Evolutionary conservation across 805 yeast species (phyloP).

Genomic region (Kuraishia ogatae): DNA sequence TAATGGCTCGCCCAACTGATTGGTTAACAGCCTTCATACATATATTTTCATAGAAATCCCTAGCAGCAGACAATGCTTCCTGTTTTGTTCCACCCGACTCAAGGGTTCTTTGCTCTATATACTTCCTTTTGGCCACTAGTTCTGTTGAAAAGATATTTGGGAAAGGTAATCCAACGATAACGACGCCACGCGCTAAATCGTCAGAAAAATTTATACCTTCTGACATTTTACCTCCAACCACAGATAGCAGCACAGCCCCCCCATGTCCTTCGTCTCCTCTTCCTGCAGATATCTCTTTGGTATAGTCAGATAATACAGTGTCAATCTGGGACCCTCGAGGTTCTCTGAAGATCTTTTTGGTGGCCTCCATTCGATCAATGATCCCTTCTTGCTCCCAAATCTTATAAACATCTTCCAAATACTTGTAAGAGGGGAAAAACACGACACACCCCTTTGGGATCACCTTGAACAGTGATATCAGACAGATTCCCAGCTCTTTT

Average conservation of each 20-base stretch:
- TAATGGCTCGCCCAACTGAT: slow-evolving; percentile 84
- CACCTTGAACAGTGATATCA: slow-evolving; percentile 30
- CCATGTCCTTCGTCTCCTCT: slow-evolving; percentile 39
- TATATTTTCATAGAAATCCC: slow-evolving; percentile 65
- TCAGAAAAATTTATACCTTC: slow-evolving; percentile 93
- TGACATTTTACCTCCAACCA: slow-evolving; percentile 87
- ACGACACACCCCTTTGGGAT: slow-evolving; percentile 74
- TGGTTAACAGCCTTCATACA: slow-evolving; percentile 92
- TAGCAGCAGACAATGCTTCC: slow-evolving; percentile 39
- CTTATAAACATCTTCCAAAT: slow-evolving; percentile 40
- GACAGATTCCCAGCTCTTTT: slow-evolving; percentile 36
- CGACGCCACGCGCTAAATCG: slow-evolving; percentile 76
- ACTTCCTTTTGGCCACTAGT: slow-evolving; percentile 59
- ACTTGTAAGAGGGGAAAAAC: slow-evolving; percentile 81
- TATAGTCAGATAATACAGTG: slow-evolving; percentile 15
- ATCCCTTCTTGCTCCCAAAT: slow-evolving; percentile 40
- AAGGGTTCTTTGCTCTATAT: slow-evolving; percentile 45
- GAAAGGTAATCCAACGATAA: slow-evolving; percentile 83
- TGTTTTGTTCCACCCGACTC: slow-evolving; percentile 35
- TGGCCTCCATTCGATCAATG: slow-evolving; percentile 23
- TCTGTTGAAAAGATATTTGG: slow-evolving; percentile 84
- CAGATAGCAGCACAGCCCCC: slow-evolving; percentile 75
- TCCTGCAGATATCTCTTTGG: slow-evolving; percentile 36
- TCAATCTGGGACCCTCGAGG: slow-evolving; percentile 24
- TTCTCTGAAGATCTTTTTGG: slow-evolving; percentile 51